Conservation (phyloP, 805 yeast genomes). For the Saturnispora bothae region DNA sequence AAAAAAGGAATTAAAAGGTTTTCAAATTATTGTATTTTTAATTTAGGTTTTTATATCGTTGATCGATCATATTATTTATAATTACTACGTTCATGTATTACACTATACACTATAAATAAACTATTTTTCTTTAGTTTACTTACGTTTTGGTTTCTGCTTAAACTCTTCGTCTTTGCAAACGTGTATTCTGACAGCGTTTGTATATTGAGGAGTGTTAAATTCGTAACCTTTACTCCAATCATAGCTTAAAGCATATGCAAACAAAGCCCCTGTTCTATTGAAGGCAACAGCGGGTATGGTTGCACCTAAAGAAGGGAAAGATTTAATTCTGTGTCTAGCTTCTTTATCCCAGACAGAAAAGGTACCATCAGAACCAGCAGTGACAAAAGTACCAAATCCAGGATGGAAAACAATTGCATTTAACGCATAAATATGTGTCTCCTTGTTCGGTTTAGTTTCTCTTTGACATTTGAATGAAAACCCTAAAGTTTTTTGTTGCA, state of each 20-base stretch:
- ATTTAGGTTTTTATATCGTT: not conserved
- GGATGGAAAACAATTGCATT: constrained; percentile 85
- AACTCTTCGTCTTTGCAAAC: constrained; percentile 80
- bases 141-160: constrained; percentile 39
- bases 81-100: too few species aligned
- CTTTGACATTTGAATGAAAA: constrained; percentile 95
- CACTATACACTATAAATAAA: too few species aligned
- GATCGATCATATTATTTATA: too few species aligned
- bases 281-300: constrained; percentile 72
- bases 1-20: not conserved
- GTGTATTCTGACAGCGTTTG: constrained; percentile 71
- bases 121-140: constrained; percentile 8
- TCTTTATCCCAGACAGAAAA: constrained; percentile 96
- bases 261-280: constrained; percentile 71
- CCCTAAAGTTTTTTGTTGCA: constrained; percentile 58
- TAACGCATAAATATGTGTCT: constrained; percentile 65
- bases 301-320: constrained; percentile 55
- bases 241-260: constrained; percentile 86
- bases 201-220: constrained; percentile 64
- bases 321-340: constrained; percentile 75
- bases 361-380: constrained; percentile 93
- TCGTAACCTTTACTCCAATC: constrained; percentile 94
- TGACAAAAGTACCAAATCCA: constrained; percentile 76
- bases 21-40: not conserved
- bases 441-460: constrained; percentile 45